Evolutionary conservation across 2,329 filamentous ascomycete species (phyloP), one percentile per base, ranked within the genome.

Genomic region (Karstenula rhodostoma): DNA sequence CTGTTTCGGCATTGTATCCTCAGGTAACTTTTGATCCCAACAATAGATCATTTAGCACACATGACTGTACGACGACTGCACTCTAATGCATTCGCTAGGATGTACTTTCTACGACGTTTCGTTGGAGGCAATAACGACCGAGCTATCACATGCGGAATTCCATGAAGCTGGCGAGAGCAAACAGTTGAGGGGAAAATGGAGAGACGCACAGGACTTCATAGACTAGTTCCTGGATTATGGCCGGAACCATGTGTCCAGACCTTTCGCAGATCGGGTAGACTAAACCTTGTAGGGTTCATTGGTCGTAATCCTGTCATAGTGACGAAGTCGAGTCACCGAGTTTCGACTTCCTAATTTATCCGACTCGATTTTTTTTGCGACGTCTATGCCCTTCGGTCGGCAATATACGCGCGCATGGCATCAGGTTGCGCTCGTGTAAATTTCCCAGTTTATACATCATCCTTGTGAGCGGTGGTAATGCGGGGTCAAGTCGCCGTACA

Each of bases 381-480:
- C 23, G 43, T 8, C 32, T 40, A 12, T 53, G 25, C 22, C 32
- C 12, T 19, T 19, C 32, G 23, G 9, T 19, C 23, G 22, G 50
- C 50, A 22, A 22, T 22, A 23, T 42, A 43, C 15, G 37, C 50
- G 50, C 50, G 10, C 23, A 27, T 13, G 15, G 22, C 19, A 12
- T 19, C 15, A 42, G 23, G 47, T 22, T 27, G 15, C 23, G 6
- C 50, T 42, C 35, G 12, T 22, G 37, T 52, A 42, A 13, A n/a
- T 3, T 23, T 35, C n/a, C 22, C 15, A 47, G 46, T 48, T 43
- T 10, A 40, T 43, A 33, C 23, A 55, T 22, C 29, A 53, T 48
- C 52, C 42, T n/a, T 22, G 42, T 35, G 29, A 47, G 22, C 37
- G 52, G 27, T 46, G 47, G 57, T 23, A 53, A 27, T 55, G 43